Percentiles rank a stretch among this genome's conserved stretches.
Conservation (phyloP, 495 filamentous ascomycete species). For the Thermothielavioides terrestris region DNA sequence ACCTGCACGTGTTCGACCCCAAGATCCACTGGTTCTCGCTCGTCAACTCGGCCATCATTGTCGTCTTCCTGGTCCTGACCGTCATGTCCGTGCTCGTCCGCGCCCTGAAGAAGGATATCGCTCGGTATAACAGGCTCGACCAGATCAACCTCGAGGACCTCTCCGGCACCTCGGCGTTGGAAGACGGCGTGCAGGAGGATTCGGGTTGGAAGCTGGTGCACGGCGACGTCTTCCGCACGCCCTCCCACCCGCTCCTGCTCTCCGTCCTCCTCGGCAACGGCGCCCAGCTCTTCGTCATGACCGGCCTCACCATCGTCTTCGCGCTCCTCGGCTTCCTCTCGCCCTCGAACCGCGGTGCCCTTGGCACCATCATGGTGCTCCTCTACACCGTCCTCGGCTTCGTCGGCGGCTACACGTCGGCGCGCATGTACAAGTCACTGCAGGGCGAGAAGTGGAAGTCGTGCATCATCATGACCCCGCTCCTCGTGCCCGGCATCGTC, state of each 20-base stretch:
- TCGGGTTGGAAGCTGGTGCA: constrained; percentile 98
- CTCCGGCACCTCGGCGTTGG: constrained; percentile 61
- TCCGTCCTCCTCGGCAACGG: constrained; percentile 89
- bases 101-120: constrained; percentile 87
- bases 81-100: constrained; percentile 82
- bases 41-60: constrained; percentile 88
- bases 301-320: constrained; percentile 85
- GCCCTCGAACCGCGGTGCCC: constrained; percentile 84
- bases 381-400: constrained; percentile 90
- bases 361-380: constrained; percentile 84
- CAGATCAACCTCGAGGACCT: constrained; percentile 78
- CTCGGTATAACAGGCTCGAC: constrained; percentile 88
- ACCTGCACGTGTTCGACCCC: constrained; percentile 88
- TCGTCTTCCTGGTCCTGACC: constrained; percentile 82
- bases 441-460: constrained; percentile 88
- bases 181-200: constrained; percentile 94
- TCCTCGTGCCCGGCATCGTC: constrained; percentile 78
- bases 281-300: constrained; percentile 95
- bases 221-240: constrained; percentile 91
- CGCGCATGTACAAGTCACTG: constrained; percentile 85
- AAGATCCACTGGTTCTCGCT: constrained; percentile 98
- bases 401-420: constrained; percentile 84
- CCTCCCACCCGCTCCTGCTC: constrained; percentile 70
- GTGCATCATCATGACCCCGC: constrained; percentile 80
- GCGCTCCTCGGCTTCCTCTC: constrained; percentile 91